Evolutionary conservation across 1,284 basidiomycete genomes (phyloP).

Genomic region (Paramarasmius palmivorus): DNA sequence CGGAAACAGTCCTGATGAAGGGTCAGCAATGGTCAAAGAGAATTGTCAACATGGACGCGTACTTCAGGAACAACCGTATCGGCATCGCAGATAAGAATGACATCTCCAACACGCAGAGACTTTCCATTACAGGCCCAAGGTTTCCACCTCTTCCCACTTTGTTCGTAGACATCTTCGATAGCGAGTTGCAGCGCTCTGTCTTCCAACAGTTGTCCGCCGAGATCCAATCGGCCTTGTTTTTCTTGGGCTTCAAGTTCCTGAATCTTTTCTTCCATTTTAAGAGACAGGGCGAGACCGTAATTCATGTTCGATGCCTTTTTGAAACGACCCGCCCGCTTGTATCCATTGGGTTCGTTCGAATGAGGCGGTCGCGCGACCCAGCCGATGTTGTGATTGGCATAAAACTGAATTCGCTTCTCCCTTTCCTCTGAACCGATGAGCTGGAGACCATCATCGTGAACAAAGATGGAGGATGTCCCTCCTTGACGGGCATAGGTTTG

Average conservation of each 20-base stretch:
- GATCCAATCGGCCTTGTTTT: constrained; percentile 28
- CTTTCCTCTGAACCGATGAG: constrained; percentile 61
- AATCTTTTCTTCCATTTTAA: constrained; percentile 76
- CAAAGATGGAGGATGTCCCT: constrained; percentile 73
- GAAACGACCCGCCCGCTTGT: constrained; percentile 83
- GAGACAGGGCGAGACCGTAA: constrained; percentile 72
- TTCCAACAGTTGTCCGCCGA: constrained; percentile 42
- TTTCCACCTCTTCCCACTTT: constrained; percentile 51
- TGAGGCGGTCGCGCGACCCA: constrained; percentile 84
- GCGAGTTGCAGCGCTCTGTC: constrained; percentile 66
- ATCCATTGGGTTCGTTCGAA: constrained; percentile 55
- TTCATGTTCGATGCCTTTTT: constrained; percentile 94
- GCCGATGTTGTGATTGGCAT: constrained; percentile 79
- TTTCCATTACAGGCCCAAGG: constrained; percentile 69
- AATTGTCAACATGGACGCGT: constrained; percentile 1
- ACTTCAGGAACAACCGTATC: constrained; percentile 85
- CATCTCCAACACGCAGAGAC: constrained; percentile 58
- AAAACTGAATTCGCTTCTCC: constrained; percentile 68
- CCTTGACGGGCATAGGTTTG: constrained; percentile 84
- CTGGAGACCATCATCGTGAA: constrained; percentile 79
- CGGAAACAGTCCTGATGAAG: constrained; percentile 69
- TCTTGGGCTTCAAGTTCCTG: constrained; percentile 45
- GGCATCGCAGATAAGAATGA: constrained; percentile 75
- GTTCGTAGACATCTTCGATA: constrained; percentile 65
- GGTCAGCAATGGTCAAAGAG: neutral